Evolutionary conservation across 2,329 filamentous ascomycete genomes (phyloP), one percentile per base, ranked within the genome.

Genomic region (Venturia carpophila): DNA sequence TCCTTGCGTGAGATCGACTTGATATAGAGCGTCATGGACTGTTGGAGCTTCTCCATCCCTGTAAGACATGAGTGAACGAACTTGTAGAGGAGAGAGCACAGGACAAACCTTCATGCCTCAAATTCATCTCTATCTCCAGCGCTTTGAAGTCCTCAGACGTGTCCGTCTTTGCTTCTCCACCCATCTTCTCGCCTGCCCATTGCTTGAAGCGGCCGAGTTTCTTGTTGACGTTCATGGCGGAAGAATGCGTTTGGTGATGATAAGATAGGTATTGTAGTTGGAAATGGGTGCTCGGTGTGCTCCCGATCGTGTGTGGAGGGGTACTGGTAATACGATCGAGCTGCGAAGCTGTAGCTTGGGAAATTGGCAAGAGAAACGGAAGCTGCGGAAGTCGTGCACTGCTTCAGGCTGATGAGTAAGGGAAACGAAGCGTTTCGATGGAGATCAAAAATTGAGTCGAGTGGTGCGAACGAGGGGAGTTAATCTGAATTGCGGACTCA

Each of bases 171-270:
- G 87, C 84, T 78, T 97, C 92, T 69, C 85, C 86, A 71, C 93
- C 93, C 90, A 97, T 96, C 79, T 92, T 91, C 80, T 97, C 93
- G 70, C 91, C 91, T 45, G 92, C 91, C 93, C 93, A 97, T 88
- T 97, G 93, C 81, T 93, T 95, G 81, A 96, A 88, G 73, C 93
- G 89, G 79, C 92, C 93, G 75, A 97, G 86, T 76, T 95, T 96
- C 82, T 96, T 96, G 78, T 86, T 87, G 75, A 87, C 80, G 71
- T 85, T 84, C 83, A 84, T 85, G 65, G 30, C 13, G 39, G n/a
- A 42, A 41, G 47, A 61, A 61, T 61, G 60, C 6, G 37, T 61
- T n/a, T 27, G 27, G 39, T 42, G 42, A 61, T 17, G 43, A 61
- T 45, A 42, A 39, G 39, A 39, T 45, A 45, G 39, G n/a, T 34